These are phyloP conservation scores for Krasilnikovozyma curviuscula DNA, from an alignment of 768 basidiomycete genomes.

Conservation along the genomic window DNA sequence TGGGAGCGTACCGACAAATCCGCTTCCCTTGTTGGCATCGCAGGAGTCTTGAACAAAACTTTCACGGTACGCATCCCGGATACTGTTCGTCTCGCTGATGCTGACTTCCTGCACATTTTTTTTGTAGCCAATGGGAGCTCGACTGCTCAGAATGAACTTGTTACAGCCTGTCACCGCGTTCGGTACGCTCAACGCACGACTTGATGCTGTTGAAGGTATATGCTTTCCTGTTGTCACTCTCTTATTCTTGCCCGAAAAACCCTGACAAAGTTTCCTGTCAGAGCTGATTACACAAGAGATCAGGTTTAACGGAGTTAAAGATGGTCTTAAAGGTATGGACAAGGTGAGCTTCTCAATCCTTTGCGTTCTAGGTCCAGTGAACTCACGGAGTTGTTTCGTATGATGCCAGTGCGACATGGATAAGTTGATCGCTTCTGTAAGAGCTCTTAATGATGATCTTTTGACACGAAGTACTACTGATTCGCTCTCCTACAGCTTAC, in stretches of 20 bases:
- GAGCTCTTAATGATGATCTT: too few relatives aligned
- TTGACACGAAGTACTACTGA: too few relatives aligned
- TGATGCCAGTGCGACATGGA: conserved; percentile 3
- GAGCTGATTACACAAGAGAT: conserved; percentile 64
- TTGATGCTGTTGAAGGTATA: conserved; percentile 68
- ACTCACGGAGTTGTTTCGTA: background rate
- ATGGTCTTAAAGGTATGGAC: conserved; percentile 32
- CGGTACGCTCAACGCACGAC: conserved; percentile 42
- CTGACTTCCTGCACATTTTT: too few relatives aligned
- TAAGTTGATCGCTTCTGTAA: conserved; percentile 15
- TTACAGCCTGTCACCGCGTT: conserved; percentile 60
- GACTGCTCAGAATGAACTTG: conserved; percentile 59
- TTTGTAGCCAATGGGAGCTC: conserved; percentile 75
- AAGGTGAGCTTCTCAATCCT: background rate
- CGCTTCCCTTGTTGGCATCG: background rate
- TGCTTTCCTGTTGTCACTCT: background rate
- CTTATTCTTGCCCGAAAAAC: background rate
- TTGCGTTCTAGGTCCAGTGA: background rate
- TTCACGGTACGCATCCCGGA: too few relatives aligned
- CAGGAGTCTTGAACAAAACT: conserved; percentile 10
- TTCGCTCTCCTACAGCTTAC: background rate
- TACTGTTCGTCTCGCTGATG: too few relatives aligned
- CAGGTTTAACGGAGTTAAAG: conserved; percentile 44
- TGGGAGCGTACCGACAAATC: background rate
- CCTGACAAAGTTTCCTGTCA: conserved; percentile 20